phyloP scores from a whole-genome alignment of 257 asterid species.

The Dorcoceras hygrometricum region DNA sequence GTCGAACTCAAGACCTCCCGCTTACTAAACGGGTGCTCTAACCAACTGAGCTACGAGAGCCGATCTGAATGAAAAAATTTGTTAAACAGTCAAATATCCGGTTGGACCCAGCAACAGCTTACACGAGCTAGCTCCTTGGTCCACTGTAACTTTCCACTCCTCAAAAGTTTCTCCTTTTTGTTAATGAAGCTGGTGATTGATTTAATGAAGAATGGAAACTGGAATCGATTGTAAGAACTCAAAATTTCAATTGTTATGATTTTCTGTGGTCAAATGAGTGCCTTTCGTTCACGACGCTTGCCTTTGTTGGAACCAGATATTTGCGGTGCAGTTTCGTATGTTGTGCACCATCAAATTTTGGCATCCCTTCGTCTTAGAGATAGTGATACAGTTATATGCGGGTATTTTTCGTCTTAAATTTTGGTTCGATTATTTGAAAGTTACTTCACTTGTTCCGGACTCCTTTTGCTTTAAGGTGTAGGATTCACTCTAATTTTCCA shows the following conservation, averaged over 20 bases:
- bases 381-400: background rate
- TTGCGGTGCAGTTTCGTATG: background rate
- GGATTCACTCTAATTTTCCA: background rate
- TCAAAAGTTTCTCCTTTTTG: no score
- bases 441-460: background rate
- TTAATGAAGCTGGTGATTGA: no score
- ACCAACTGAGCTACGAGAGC: slow-evolving; percentile 96
- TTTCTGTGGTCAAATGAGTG: background rate
- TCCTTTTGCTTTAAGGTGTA: background rate
- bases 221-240: background rate
- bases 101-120: no score
- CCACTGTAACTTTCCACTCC: no score
- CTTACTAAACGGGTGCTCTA: slow-evolving; percentile 98
- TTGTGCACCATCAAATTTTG: background rate
- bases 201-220: background rate
- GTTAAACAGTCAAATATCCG: no score
- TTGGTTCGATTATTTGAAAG: no score
- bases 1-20: slow-evolving; percentile 97
- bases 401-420: background rate
- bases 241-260: background rate
- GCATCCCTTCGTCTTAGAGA: background rate
- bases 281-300: background rate
- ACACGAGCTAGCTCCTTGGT: no score
- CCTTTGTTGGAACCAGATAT: no score
- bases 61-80: no score